A percentile compares a stretch with the other conserved stretches of the same genome.
Conservation (phyloP, 495 filamentous ascomycete species). For the Elaphomyces granulatus region DNA sequence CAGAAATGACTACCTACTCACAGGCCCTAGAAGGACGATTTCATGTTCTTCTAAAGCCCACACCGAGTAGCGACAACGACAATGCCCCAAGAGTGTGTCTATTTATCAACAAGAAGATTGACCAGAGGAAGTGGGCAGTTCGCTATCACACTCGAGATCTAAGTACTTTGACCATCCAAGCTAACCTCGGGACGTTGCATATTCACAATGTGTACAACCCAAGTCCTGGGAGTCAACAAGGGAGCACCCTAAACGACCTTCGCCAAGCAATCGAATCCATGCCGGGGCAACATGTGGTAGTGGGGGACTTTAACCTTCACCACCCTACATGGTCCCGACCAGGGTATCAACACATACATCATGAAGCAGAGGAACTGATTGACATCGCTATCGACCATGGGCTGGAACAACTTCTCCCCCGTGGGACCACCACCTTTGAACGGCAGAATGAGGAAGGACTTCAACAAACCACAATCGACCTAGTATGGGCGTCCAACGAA, state of each 20-base stretch:
- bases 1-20: neutral
- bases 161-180: neutral
- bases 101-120: neutral
- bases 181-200: neutral
- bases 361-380: neutral
- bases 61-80: neutral
- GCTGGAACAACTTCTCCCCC: neutral
- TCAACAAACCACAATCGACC: conserved; percentile 1
- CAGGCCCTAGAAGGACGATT: neutral
- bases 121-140: neutral
- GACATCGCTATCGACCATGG: neutral
- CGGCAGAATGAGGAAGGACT: too few relatives aligned
- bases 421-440: neutral
- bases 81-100: neutral
- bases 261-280: neutral
- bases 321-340: neutral
- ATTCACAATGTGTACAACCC: neutral
- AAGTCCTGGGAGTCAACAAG: neutral
- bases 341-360: neutral
- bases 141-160: neutral
- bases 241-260: neutral
- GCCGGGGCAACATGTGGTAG: neutral
- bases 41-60: neutral
- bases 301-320: conserved; percentile 1
- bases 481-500: neutral